Percentiles rank a stretch among this genome's conserved stretches.
Conservation (phyloP, 768 basidiomycete genomes). For the Suillus placidus region DNA sequence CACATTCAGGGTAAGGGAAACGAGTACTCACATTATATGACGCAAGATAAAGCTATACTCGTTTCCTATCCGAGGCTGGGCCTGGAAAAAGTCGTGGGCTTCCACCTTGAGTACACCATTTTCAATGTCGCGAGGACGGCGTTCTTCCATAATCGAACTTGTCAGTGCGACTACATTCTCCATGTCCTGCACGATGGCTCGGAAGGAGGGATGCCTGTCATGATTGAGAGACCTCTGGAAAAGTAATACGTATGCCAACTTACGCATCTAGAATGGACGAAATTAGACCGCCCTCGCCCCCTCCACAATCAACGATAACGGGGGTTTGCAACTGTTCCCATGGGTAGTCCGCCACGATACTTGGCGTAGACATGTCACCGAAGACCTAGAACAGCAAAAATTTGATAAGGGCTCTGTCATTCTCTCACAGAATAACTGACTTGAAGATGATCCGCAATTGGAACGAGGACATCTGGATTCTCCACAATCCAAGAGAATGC, state of each 20-base stretch:
- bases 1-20: background rate
- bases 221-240: background rate
- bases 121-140: constrained; percentile 38
- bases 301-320: constrained; percentile 45
- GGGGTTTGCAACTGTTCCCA: constrained; percentile 38
- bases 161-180: constrained; percentile 25
- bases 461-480: constrained; percentile 14
- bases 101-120: constrained; percentile 39
- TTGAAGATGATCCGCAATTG: background rate
- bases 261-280: constrained; percentile 43
- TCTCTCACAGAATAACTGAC: background rate
- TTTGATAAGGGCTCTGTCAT: background rate
- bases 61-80: constrained; percentile 26
- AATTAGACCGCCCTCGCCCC: constrained; percentile 43
- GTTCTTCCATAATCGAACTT: constrained; percentile 23
- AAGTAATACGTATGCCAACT: constrained; percentile 9
- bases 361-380: constrained; percentile 30
- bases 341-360: constrained; percentile 43
- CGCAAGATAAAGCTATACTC: constrained; percentile 9
- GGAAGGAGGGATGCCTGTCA: constrained; percentile 8
- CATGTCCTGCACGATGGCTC: constrained; percentile 42
- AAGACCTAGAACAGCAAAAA: background rate
- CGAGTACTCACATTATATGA: constrained; percentile 7
- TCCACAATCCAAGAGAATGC: background rate
- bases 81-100: constrained; percentile 42